These are phyloP conservation scores for Vanrija sp. DNA, from an alignment of 1,284 basidiomycete genomes.

Conservation along the genomic window DNA sequence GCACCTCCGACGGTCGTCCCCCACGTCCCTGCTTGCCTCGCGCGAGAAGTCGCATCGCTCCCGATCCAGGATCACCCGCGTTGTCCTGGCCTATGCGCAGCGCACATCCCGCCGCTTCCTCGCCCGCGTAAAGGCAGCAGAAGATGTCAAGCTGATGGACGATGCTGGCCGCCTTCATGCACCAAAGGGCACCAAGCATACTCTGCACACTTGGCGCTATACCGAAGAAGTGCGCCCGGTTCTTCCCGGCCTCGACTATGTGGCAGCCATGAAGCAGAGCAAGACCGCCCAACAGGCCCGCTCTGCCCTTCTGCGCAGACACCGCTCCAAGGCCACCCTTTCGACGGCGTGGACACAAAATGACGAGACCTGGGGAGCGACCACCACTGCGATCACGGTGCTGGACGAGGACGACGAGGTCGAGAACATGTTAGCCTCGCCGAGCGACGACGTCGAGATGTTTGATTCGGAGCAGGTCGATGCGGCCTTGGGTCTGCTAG, in stretches of 20 bases:
- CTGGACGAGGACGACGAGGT: slow-evolving; percentile 4
- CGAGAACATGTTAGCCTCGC: slow-evolving; percentile 2
- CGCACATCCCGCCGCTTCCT: background rate
- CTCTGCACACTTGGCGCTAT: background rate
- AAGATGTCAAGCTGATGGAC: no score
- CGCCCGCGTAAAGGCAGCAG: background rate
- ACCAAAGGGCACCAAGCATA: background rate
- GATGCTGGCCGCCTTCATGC: background rate
- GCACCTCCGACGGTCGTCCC: slow-evolving; percentile 1
- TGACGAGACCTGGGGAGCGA: no score
- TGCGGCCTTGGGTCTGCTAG: background rate
- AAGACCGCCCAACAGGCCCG: background rate
- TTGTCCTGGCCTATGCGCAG: no score
- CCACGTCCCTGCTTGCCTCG: background rate
- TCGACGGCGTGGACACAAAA: background rate
- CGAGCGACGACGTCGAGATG: slow-evolving; percentile 7
- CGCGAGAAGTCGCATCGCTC: background rate
- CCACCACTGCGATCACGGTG: background rate
- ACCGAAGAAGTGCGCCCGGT: background rate
- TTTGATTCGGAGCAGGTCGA: slow-evolving; percentile 4
- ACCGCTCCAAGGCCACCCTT: background rate
- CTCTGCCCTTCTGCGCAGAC: background rate
- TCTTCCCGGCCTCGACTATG: background rate
- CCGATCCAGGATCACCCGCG: no score
- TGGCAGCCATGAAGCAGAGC: background rate